phyloP scores from a whole-genome alignment of 2,329 filamentous ascomycete species.

The Tolypocladium inflatum region DNA sequence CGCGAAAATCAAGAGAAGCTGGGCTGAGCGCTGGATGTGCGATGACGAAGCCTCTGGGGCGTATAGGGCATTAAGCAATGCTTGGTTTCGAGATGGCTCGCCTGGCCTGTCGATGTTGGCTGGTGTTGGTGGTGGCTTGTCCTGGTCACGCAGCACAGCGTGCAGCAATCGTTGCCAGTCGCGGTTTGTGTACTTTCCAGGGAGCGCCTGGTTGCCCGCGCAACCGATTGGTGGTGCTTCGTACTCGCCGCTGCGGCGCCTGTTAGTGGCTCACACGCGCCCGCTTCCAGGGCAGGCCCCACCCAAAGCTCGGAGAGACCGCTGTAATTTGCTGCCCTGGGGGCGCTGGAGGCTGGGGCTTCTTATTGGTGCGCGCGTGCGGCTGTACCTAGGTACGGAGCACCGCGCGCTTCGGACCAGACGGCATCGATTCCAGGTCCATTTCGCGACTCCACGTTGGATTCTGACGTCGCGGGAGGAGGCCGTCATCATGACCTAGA shows the following conservation, averaged over 20 bases:
- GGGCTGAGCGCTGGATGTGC: neutral
- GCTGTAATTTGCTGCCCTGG: neutral
- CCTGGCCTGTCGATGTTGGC: neutral
- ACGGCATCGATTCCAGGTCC: neutral
- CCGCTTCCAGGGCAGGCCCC: neutral
- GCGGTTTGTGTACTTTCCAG: neutral
- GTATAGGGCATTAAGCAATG: conserved; percentile 17
- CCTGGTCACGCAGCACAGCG: neutral
- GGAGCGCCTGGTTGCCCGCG: neutral
- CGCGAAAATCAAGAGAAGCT: neutral
- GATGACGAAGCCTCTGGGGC: neutral
- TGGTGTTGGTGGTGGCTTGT: neutral
- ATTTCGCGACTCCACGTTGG: neutral
- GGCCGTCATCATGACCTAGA: neutral
- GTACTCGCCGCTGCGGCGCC: neutral
- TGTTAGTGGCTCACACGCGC: no score
- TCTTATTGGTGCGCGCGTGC: neutral
- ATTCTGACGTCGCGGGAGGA: neutral
- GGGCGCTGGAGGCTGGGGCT: no score
- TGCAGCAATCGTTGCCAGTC: neutral
- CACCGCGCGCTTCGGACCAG: neutral
- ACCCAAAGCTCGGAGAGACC: neutral
- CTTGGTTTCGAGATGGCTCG: conserved; percentile 6
- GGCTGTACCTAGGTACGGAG: neutral
- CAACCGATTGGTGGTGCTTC: neutral